phyloP scores from a whole-genome alignment of 75 land plant species.

The Pinus taeda region DNA sequence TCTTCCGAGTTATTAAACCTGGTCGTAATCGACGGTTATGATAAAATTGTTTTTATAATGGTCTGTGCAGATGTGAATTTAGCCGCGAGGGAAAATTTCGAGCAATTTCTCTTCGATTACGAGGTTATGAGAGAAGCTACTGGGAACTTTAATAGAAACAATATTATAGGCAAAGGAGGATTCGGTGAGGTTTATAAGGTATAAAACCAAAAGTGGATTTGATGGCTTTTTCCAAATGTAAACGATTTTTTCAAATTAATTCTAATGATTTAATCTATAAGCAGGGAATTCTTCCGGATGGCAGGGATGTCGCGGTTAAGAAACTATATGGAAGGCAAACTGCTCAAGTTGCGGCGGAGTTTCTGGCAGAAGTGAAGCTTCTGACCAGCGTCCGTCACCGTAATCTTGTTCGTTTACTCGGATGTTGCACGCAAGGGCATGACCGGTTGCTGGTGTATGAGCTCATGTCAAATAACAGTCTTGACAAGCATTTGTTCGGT shows the following conservation, averaged over 20 bases:
- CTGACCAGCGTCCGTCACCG: slow-evolving; percentile 18
- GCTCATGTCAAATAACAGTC: slow-evolving; percentile 12
- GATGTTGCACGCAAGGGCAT: slow-evolving; percentile 13
- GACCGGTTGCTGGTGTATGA: slow-evolving; percentile 20
- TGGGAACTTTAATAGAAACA: neutral
- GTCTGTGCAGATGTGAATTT: neutral
- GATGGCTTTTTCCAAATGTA: neutral
- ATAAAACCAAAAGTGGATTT: neutral
- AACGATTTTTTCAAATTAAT: neutral
- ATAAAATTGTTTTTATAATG: too few species aligned
- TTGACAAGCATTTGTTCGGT: slow-evolving; percentile 11
- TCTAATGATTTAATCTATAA: neutral
- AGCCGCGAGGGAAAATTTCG: neutral
- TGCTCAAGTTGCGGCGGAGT: neutral
- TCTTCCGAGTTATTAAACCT: too few species aligned
- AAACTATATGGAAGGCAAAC: slow-evolving; percentile 2
- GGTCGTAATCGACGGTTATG: too few species aligned
- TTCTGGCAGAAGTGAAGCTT: slow-evolving; percentile 17
- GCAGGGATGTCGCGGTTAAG: slow-evolving; percentile 13
- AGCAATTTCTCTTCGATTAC: neutral
- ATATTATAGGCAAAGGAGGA: slow-evolving; percentile 12
- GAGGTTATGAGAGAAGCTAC: neutral
- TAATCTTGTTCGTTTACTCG: slow-evolving; percentile 18
- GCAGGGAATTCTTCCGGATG: slow-evolving; percentile 7
- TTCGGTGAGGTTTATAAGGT: slow-evolving; percentile 20